A percentile compares a stretch with the other conserved stretches of the same genome.
phyloP scores from a whole-genome alignment of 2,329 filamentous ascomycete species.

The Phaeosphaeria sp. region DNA sequence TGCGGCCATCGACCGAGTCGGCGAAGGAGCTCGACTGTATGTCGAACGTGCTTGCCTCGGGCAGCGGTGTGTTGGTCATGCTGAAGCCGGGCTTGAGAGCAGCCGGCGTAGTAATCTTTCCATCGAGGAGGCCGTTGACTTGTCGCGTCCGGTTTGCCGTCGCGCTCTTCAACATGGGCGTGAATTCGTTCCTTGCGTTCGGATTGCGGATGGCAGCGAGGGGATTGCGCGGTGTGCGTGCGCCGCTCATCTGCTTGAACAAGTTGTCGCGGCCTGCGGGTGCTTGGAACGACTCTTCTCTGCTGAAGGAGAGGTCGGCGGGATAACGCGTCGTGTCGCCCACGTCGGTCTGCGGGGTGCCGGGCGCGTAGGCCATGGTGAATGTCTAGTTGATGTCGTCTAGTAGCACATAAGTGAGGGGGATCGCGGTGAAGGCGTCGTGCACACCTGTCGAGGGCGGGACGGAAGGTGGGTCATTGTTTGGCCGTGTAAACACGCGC shows the following conservation, averaged over 20 bases:
- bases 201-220: slow-evolving; percentile 65
- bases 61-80: slow-evolving; percentile 76
- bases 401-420: slow-evolving; percentile 40
- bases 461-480: slow-evolving; percentile 19
- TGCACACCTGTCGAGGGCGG: slow-evolving; percentile 14
- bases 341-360: slow-evolving; percentile 84
- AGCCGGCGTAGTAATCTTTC: slow-evolving; percentile 66
- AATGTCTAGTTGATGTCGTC: slow-evolving; percentile 12
- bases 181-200: slow-evolving; percentile 77
- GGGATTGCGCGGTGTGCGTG: slow-evolving; percentile 74
- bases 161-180: slow-evolving; percentile 85
- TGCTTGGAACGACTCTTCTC: slow-evolving; percentile 85
- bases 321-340: slow-evolving; percentile 81
- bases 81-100: slow-evolving; percentile 66
- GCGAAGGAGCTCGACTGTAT: slow-evolving; percentile 56
- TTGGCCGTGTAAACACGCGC: slow-evolving; percentile 17
- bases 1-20: slow-evolving; percentile 66
- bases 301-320: slow-evolving; percentile 79
- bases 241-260: slow-evolving; percentile 73
- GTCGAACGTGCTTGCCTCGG: slow-evolving; percentile 71
- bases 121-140: slow-evolving; percentile 48
- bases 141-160: slow-evolving; percentile 68
- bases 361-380: slow-evolving; percentile 63
- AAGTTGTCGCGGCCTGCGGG: slow-evolving; percentile 75
- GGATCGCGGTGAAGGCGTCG: slow-evolving; percentile 20